Percentiles rank a stretch among this genome's conserved stretches.
Evolutionary conservation across 371 early-diverging fungal genomes (phyloP).

Genomic region (Syncephalastrum sp.): DNA sequence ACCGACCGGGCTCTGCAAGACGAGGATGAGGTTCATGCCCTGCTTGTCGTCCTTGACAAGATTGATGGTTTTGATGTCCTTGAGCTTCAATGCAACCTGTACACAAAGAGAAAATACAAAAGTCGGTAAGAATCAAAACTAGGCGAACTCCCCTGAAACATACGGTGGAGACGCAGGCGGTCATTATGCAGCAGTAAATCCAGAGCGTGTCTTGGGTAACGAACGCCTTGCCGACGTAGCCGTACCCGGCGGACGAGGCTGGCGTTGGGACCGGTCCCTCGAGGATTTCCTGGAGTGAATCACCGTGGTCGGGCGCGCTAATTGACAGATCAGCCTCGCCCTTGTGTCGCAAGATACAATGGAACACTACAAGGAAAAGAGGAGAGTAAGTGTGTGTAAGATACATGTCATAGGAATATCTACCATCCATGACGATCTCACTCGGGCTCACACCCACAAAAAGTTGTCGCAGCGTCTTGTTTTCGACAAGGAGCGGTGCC

Average conservation of each 20-base stretch:
- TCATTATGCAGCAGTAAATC: conserved; percentile 42
- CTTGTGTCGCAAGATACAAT: neutral
- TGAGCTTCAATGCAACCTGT: conserved; percentile 31
- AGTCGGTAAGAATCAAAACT: neutral
- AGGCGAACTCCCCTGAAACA: conserved; percentile 1
- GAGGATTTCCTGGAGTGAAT: no score
- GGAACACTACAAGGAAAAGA: conserved; percentile 1
- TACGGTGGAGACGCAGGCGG: conserved; percentile 39
- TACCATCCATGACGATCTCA: conserved; percentile 46
- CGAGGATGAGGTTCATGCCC: no score
- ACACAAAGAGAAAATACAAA: neutral
- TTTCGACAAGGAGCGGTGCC: conserved; percentile 20
- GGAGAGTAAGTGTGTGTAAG: neutral
- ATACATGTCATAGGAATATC: neutral
- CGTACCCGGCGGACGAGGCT: conserved; percentile 26
- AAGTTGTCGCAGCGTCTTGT: conserved; percentile 28
- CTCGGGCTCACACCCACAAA: conserved; percentile 34
- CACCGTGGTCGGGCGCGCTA: no score
- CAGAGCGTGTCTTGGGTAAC: conserved; percentile 41
- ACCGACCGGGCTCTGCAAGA: no score
- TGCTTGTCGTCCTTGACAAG: conserved; percentile 9
- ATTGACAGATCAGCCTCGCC: no score
- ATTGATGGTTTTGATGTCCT: conserved; percentile 28
- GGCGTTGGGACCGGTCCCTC: neutral
- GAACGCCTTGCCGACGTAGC: conserved; percentile 40